Conservation (phyloP, 169 alveolate species). For the Plasmodium billcollinsi region DNA sequence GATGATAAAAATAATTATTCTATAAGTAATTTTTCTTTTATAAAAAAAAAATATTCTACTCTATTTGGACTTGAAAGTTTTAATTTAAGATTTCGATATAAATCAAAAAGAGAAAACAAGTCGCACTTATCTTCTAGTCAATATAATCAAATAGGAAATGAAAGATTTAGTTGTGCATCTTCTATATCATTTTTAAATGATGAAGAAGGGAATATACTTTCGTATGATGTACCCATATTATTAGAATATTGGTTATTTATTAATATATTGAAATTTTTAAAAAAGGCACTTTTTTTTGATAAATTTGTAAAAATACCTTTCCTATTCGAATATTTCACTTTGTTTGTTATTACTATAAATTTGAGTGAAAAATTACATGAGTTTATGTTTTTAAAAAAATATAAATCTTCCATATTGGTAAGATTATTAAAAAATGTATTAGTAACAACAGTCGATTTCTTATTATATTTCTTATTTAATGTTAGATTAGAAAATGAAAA, state of each 20-base stretch:
- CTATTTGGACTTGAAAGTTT: no score
- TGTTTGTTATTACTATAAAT: slow-evolving; percentile 41
- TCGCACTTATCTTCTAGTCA: no score
- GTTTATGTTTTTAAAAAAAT: slow-evolving; percentile 45
- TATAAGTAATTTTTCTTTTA: no score
- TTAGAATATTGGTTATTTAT: slow-evolving; percentile 70
- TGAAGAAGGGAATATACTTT: neutral
- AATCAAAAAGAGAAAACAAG: no score
- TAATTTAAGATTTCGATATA: no score
- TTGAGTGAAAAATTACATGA: slow-evolving; percentile 64
- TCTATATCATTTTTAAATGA: neutral
- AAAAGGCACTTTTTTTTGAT: slow-evolving; percentile 13
- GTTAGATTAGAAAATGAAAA: slow-evolving; percentile 50
- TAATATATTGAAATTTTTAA: slow-evolving; percentile 46
- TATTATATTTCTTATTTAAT: slow-evolving; percentile 49
- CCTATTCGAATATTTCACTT: slow-evolving; percentile 35
- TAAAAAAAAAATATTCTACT: no score
- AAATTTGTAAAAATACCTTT: slow-evolving; percentile 19
- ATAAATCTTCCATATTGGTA: slow-evolving; percentile 57
- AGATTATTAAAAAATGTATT: slow-evolving; percentile 40
- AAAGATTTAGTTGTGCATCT: no score
- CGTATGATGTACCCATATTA: slow-evolving; percentile 48
- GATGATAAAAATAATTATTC: no score
- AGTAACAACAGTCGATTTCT: slow-evolving; percentile 38
- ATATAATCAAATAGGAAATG: no score